phyloP scores from a whole-genome alignment of 768 basidiomycete species.

The Boletus sp. region DNA sequence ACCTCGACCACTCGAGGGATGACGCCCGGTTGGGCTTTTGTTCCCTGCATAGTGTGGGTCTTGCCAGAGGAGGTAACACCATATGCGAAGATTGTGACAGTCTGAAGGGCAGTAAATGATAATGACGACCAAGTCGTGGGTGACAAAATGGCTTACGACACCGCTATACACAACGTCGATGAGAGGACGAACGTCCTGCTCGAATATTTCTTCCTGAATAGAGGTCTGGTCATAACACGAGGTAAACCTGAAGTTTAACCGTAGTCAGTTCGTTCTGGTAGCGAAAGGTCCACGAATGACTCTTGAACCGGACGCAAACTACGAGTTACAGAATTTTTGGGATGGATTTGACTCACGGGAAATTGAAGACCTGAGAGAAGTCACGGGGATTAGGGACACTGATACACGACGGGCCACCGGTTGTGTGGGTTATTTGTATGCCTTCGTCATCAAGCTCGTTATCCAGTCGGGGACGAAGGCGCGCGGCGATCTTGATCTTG shows the following conservation, averaged over 20 bases:
- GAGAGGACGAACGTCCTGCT: slow-evolving; percentile 71
- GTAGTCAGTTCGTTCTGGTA: slow-evolving; percentile 1
- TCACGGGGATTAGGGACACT: slow-evolving; percentile 72
- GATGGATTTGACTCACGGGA: slow-evolving; percentile 50
- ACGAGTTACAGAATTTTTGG: neutral
- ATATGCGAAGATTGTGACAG: slow-evolving; percentile 86
- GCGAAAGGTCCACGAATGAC: neutral
- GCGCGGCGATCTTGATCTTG: slow-evolving; percentile 71
- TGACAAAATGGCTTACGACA: slow-evolving; percentile 47
- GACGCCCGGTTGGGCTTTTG: slow-evolving; percentile 68
- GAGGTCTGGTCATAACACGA: slow-evolving; percentile 72
- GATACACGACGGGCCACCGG: slow-evolving; percentile 48
- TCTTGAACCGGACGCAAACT: neutral
- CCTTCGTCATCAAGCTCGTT: slow-evolving; percentile 63
- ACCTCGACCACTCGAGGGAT: slow-evolving; percentile 82
- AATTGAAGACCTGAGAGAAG: slow-evolving; percentile 68
- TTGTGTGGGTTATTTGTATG: slow-evolving; percentile 49
- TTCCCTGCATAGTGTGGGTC: slow-evolving; percentile 93
- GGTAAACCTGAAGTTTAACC: slow-evolving; percentile 50
- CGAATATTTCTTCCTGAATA: slow-evolving; percentile 76
- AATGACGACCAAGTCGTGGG: neutral
- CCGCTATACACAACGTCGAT: slow-evolving; percentile 78
- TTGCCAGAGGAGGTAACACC: slow-evolving; percentile 91
- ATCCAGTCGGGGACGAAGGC: slow-evolving; percentile 63
- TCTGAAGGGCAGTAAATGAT: slow-evolving; percentile 39